Base-by-base conservation (phyloP, 208 protist genomes). In the Endotrypanum monterogeii region DNA sequence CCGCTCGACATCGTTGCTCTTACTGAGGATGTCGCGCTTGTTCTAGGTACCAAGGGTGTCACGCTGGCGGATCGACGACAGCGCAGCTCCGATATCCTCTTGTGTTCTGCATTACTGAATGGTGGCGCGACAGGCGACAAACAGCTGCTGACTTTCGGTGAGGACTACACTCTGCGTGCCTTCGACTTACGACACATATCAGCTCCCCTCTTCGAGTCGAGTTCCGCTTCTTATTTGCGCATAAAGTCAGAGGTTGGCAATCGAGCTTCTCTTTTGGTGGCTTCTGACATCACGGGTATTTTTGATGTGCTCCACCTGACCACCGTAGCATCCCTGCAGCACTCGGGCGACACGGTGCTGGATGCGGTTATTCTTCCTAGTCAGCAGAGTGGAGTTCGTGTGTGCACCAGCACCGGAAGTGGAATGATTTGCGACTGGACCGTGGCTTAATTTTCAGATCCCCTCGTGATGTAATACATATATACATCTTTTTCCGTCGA, bases 381-480 rank as follows among this genome's bases (percentile, higher is more conserved):
- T 35, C 9, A 25, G 14, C 65, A 58, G 11, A 41, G 51, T 18
- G 48, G 69, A 9, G 54, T 76, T 9, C 76, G 77, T 18, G 52
- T 89, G 52, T 85, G 82, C 65, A 76, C 72, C 8, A 76, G 67
- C 39, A 83, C 75, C 3, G 70, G 37, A 35, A 83, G 71, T 61
- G 83, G 83, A 5, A 86, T 86, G 82, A 3, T 86, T 18, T 83
- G 80, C 46, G 82, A 86, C 37, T 86, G 79, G 77, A 76, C 71
- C 2, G 76, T 83, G 44, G 73, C 50, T 14, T 70, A 32, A 56
- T 18, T n/a, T n/a, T 56, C 66, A 39, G 25, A 16, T 35, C n/a
- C 54, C 7, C 16, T 48, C 37, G 46, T 44, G 11, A n/a, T 28
- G 23, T 46, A 9, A 11, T 23, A 46, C 12, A 30, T 46, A 18